These are phyloP conservation scores for Volutella citrinella DNA, from an alignment of 2,329 filamentous ascomycete genomes.

Conservation along the genomic window DNA sequence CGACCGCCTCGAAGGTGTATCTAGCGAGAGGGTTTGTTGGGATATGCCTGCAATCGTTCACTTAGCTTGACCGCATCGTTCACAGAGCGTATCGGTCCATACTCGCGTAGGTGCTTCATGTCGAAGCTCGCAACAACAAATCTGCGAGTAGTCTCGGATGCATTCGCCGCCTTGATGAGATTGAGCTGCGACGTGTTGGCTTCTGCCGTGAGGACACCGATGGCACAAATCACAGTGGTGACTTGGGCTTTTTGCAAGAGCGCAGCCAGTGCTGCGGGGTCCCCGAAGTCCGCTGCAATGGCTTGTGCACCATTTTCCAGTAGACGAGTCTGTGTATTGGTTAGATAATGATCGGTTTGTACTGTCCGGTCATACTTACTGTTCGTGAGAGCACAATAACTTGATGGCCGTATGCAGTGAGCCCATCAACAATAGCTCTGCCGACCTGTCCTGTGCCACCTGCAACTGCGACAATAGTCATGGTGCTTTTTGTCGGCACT, in stretches of 20 bases:
- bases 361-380: too few species aligned
- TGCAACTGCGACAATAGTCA: constrained; percentile 17
- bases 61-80: background rate
- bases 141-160: constrained; percentile 5
- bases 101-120: constrained; percentile 19
- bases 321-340: constrained; percentile 6
- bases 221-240: constrained; percentile 17
- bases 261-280: too few species aligned
- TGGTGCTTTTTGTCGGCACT: too few species aligned
- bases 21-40: constrained; percentile 14
- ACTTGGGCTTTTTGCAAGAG: constrained; percentile 7
- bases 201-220: constrained; percentile 14
- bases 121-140: constrained; percentile 22
- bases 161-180: constrained; percentile 13
- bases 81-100: accelerated
- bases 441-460: constrained; percentile 18
- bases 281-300: background rate
- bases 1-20: constrained; percentile 21
- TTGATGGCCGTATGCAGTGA: constrained; percentile 14
- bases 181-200: constrained; percentile 16
- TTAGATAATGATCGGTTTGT: background rate
- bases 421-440: constrained; percentile 14
- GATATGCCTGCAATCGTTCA: constrained; percentile 9
- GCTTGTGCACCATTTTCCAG: background rate
- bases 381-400: constrained; percentile 14